Evolutionary conservation across 805 yeast species (phyloP).

Genomic region (Citeromyces matritensis): DNA sequence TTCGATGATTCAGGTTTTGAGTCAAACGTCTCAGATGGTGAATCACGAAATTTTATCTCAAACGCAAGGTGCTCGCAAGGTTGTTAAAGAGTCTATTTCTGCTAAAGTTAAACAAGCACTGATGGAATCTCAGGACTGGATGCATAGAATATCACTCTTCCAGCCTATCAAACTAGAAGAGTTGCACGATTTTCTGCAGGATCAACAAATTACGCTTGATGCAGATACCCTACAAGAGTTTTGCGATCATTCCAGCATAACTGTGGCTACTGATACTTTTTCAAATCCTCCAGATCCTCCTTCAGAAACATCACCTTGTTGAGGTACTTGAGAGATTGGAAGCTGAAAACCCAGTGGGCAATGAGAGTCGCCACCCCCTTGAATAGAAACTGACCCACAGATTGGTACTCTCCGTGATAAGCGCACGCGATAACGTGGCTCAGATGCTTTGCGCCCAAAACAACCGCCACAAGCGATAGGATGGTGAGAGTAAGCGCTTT

Average conservation of each 20-base stretch:
- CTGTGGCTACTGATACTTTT: neutral
- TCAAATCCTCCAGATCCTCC: conserved; percentile 1
- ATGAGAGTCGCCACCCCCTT: conserved; percentile 1
- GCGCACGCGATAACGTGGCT: neutral
- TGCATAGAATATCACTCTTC: neutral
- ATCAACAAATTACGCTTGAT: neutral
- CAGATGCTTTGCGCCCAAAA: neutral
- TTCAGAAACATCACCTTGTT: neutral
- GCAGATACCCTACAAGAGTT: neutral
- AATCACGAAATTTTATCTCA: conserved; percentile 2
- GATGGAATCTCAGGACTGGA: conserved; percentile 1
- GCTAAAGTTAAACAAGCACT: neutral
- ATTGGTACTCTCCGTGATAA: neutral
- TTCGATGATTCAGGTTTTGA: conserved; percentile 17
- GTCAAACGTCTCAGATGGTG: conserved; percentile 9
- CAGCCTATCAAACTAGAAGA: conserved; percentile 1
- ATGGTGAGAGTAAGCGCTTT: conserved; percentile 2
- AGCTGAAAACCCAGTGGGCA: neutral
- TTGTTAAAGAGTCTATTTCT: neutral
- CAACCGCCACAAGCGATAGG: neutral
- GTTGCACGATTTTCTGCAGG: neutral
- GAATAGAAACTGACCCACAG: neutral
- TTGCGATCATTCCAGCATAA: neutral
- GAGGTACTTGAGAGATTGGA: neutral
- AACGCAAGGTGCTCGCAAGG: neutral